Evolutionary conservation across 1,284 basidiomycete genomes (phyloP).

Genomic region (Irpex lacteus): DNA sequence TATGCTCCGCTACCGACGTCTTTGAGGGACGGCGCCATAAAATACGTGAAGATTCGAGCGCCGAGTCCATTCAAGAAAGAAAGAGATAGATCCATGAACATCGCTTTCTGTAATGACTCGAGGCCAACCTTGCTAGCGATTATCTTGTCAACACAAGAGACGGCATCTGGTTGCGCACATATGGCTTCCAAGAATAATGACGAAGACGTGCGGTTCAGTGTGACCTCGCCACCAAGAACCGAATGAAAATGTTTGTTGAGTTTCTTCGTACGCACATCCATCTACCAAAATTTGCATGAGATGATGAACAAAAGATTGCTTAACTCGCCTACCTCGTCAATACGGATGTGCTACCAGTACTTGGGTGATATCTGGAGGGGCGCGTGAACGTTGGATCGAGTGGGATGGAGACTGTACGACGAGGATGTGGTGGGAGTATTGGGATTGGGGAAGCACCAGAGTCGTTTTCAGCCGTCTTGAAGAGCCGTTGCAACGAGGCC

Average conservation of each 20-base stretch:
- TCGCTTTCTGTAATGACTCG: slow-evolving; percentile 38
- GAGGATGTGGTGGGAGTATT: too few species aligned
- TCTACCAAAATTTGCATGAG: neutral
- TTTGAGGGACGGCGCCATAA: slow-evolving; percentile 37
- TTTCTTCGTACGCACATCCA: slow-evolving; percentile 2
- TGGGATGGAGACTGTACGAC: too few species aligned
- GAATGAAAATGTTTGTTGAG: slow-evolving; percentile 25
- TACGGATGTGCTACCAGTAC: too few species aligned
- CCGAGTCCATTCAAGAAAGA: slow-evolving; percentile 46
- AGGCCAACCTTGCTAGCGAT: slow-evolving; percentile 39
- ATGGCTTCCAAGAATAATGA: slow-evolving; percentile 47
- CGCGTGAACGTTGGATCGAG: too few species aligned
- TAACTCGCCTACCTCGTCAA: too few species aligned
- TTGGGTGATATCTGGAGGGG: too few species aligned
- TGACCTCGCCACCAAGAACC: slow-evolving; percentile 19
- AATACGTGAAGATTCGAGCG: slow-evolving; percentile 36
- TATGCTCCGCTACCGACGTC: slow-evolving; percentile 41
- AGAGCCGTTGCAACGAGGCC: too few species aligned
- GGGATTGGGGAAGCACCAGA: too few species aligned
- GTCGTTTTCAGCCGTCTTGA: too few species aligned
- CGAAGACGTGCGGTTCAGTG: slow-evolving; percentile 19
- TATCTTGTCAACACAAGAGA: slow-evolving; percentile 39
- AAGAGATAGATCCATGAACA: slow-evolving; percentile 39
- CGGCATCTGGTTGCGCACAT: slow-evolving; percentile 37
- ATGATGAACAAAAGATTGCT: too few species aligned